Conservation (phyloP, 352 stramenopile species). For the Peronospora farinosa region DNA sequence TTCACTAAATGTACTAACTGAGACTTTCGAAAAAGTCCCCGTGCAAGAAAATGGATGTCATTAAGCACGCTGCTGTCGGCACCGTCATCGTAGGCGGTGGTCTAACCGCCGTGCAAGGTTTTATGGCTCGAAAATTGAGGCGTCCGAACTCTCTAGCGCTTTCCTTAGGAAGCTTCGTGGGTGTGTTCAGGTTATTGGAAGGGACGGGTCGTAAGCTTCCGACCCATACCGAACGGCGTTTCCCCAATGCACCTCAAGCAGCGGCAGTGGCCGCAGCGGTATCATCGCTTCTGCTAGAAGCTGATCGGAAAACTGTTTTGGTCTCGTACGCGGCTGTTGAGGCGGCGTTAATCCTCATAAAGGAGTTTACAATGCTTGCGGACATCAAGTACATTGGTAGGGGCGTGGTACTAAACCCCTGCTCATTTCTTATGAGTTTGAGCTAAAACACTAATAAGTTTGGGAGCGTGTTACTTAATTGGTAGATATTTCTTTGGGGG, state of each 20-base stretch:
- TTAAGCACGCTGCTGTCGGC: slow-evolving; percentile 37
- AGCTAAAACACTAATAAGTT: neutral
- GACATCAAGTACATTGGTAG: slow-evolving; percentile 48
- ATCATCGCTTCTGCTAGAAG: slow-evolving; percentile 41
- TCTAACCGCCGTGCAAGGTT: slow-evolving; percentile 28
- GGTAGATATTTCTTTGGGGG: slow-evolving; percentile 40
- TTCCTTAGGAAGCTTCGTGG: slow-evolving; percentile 48
- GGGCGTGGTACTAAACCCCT: neutral
- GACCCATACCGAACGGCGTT: slow-evolving; percentile 10
- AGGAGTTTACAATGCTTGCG: slow-evolving; percentile 26
- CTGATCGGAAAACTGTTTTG: slow-evolving; percentile 38
- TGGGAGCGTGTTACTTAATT: neutral
- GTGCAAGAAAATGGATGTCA: slow-evolving; percentile 24
- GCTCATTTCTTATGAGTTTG: neutral
- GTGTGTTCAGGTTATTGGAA: slow-evolving; percentile 53
- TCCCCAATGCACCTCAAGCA: slow-evolving; percentile 28
- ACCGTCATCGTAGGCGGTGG: slow-evolving; percentile 31
- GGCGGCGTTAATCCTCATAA: slow-evolving; percentile 33
- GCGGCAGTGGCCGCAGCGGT: slow-evolving; percentile 31
- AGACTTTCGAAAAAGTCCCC: too few species aligned
- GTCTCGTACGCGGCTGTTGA: slow-evolving; percentile 51
- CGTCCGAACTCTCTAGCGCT: slow-evolving; percentile 44
- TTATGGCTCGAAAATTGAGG: slow-evolving; percentile 37
- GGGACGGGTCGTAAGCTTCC: slow-evolving; percentile 18
- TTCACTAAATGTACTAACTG: too few species aligned